These are phyloP conservation scores for Alternaria arborescens DNA, from an alignment of 2,329 filamentous ascomycete species.

Conservation along the genomic window DNA sequence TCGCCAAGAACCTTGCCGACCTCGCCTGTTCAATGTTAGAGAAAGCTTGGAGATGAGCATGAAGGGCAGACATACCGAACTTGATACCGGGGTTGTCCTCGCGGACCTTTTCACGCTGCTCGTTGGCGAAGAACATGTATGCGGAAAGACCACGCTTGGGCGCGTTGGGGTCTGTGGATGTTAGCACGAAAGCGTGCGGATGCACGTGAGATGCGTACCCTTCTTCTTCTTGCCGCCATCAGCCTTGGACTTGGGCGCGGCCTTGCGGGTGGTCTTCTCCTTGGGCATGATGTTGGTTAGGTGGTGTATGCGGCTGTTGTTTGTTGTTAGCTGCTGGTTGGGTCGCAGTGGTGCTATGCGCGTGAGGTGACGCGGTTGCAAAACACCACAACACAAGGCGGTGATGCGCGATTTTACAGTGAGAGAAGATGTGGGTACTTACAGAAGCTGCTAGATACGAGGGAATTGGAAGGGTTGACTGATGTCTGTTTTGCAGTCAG, in stretches of 20 bases:
- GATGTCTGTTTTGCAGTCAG: slow-evolving; percentile 46
- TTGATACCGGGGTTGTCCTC: slow-evolving; percentile 98
- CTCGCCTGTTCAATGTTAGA: slow-evolving; percentile 69
- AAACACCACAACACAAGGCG: slow-evolving; percentile 42
- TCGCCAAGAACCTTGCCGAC: slow-evolving; percentile 98
- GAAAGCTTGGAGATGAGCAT: not conserved
- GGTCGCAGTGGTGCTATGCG: slow-evolving; percentile 26
- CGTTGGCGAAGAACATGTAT: slow-evolving; percentile 99
- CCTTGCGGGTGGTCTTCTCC: slow-evolving; percentile 69
- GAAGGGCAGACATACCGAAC: slow-evolving; percentile 71
- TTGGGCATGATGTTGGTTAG: slow-evolving; percentile 68
- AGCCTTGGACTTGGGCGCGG: slow-evolving; percentile 54
- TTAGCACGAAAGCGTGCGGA: slow-evolving; percentile 17
- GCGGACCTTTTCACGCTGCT: slow-evolving; percentile 97
- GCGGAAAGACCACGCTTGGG: slow-evolving; percentile 99
- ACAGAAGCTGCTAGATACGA: slow-evolving; percentile 33
- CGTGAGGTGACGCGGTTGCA: slow-evolving; percentile 39
- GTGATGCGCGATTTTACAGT: slow-evolving; percentile 38
- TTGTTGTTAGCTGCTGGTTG: slow-evolving; percentile 19
- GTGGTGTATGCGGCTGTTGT: slow-evolving; percentile 23
- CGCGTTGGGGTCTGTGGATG: slow-evolving; percentile 82
- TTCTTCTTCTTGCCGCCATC: slow-evolving; percentile 74
- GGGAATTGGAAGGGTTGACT: slow-evolving; percentile 31
- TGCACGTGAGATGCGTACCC: slow-evolving; percentile 58
- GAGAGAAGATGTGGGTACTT: slow-evolving; percentile 38